Base-by-base conservation (phyloP, 352 stramenopile species). In the Peronosclerospora sorghi region DNA sequence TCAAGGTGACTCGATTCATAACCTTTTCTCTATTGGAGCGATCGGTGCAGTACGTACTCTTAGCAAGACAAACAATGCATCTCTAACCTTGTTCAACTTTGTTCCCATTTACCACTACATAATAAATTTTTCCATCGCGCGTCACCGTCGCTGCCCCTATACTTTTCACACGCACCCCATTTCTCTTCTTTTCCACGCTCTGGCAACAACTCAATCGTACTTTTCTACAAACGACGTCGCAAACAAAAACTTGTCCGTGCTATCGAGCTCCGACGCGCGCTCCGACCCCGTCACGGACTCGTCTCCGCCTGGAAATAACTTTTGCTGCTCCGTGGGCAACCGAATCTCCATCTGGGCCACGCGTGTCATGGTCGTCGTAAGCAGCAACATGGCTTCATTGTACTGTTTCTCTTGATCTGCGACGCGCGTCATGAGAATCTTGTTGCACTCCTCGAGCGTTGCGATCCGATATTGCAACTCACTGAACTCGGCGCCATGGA, bases 321-420 rank as follows among this genome's bases (percentile, higher is more conserved):
- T 80, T 39, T 51, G 50, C 9, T 62, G 62, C 13, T 73, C 63
- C 13, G 48, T 68, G 4, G 74, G 69, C 40, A 83, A 18, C 32
- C 70, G 74, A 20, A 86, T 79, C 56, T 91, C 79, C 56, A 91
- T 78, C 52, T 91, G 73, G 6, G 76, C 76, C 21, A 91, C 69
- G 39, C 79, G 73, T 19, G 79, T 88, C 75, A 91, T 87, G 28
- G 79, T 91, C 41, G 84, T 77, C 8, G 74, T 87, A 15, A 91
- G 60, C 47, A 91, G 50, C 50, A 91, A 58, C 79, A 89, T 91
- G 17, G 75, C 77, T 48, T 91, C 73, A 39, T 84, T 77, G 60
- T 91, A 87, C 51, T 91, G 79, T 34, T 81, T 84, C 62, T 91
- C 73, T 55, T 89, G 76, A 30, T 87, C 70, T 0, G 58, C 56